Conservation (phyloP, 345 rosid species). For the Aethionema arabicum region DNA sequence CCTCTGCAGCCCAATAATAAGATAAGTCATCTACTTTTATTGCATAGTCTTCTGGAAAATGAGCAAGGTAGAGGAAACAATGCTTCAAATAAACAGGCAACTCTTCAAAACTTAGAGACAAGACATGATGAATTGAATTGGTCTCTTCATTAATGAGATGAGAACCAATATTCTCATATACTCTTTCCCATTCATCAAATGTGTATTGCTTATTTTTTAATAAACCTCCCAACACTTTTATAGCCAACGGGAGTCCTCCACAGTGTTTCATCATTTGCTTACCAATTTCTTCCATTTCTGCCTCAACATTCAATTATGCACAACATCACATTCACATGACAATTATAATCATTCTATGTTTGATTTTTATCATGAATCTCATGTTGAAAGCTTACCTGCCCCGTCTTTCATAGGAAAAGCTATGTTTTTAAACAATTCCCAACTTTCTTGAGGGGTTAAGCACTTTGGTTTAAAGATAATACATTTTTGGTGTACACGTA, state of each 20-base stretch:
- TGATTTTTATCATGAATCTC: too few relatives aligned
- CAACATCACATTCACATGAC: too few relatives aligned
- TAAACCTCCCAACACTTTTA: conserved; percentile 8
- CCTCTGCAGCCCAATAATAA: too few relatives aligned
- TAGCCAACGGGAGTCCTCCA: conserved; percentile 10
- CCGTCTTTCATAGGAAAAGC: conserved; percentile 19
- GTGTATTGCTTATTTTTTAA: background rate
- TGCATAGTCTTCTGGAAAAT: too few relatives aligned
- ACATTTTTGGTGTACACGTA: conserved; percentile 9
- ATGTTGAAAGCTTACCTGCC: conserved; percentile 18
- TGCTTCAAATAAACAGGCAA: too few relatives aligned
- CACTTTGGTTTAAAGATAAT: background rate
- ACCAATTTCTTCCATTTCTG: conserved; percentile 11
- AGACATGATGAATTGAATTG: too few relatives aligned
- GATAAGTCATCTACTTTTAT: too few relatives aligned
- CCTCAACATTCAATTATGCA: background rate
- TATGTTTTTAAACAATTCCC: conserved; percentile 38
- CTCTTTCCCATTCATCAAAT: background rate
- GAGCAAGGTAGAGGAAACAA: too few relatives aligned
- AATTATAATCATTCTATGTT: too few relatives aligned
- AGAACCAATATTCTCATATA: background rate
- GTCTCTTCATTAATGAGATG: too few relatives aligned
- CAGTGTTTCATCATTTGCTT: conserved; percentile 3
- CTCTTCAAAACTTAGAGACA: too few relatives aligned
- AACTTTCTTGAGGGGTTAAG: conserved; percentile 34